A percentile compares a stretch with the other conserved stretches of the same genome.
These are phyloP conservation scores for Hypoxylon sp. DNA, from an alignment of 2,329 filamentous ascomycete species.

Conservation along the genomic window DNA sequence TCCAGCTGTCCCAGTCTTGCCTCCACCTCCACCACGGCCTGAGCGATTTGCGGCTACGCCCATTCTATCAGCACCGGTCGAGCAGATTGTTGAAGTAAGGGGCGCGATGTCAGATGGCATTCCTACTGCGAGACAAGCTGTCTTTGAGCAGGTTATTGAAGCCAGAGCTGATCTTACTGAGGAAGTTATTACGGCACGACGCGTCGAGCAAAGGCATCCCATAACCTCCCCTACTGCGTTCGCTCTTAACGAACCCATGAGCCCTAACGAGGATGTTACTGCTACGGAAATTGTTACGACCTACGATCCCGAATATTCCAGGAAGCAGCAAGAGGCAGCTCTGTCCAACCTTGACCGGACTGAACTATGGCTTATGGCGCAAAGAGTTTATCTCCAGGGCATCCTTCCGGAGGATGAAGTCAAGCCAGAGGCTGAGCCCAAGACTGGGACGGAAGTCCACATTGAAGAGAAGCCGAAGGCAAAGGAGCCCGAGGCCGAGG, in stretches of 20 bases:
- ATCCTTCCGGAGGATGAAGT: conserved; percentile 69
- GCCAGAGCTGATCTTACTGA: conserved; percentile 51
- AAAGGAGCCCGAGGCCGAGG: conserved; percentile 50
- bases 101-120: conserved; percentile 72
- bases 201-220: conserved; percentile 49
- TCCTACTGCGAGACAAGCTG: conserved; percentile 73
- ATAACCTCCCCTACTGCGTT: conserved; percentile 54
- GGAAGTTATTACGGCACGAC: conserved; percentile 51
- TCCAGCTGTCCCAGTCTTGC: conserved; percentile 44
- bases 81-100: conserved; percentile 76
- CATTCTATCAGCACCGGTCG: conserved; percentile 66
- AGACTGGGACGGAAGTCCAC: conserved; percentile 55
- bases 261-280: conserved; percentile 68
- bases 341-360: conserved; percentile 86
- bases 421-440: conserved; percentile 55
- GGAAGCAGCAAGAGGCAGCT: conserved; percentile 78
- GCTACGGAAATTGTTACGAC: conserved; percentile 76
- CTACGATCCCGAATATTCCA: conserved; percentile 81
- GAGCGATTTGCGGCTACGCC: conserved; percentile 56
- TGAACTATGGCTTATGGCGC: conserved; percentile 86
- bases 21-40: conserved; percentile 58
- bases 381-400: conserved; percentile 81
- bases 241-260: conserved; percentile 55
- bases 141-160: conserved; percentile 59
- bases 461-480: conserved; percentile 53